These are phyloP conservation scores for Sporothrix dimorphospora DNA, from an alignment of 2,329 filamentous ascomycete species.

Conservation along the genomic window DNA sequence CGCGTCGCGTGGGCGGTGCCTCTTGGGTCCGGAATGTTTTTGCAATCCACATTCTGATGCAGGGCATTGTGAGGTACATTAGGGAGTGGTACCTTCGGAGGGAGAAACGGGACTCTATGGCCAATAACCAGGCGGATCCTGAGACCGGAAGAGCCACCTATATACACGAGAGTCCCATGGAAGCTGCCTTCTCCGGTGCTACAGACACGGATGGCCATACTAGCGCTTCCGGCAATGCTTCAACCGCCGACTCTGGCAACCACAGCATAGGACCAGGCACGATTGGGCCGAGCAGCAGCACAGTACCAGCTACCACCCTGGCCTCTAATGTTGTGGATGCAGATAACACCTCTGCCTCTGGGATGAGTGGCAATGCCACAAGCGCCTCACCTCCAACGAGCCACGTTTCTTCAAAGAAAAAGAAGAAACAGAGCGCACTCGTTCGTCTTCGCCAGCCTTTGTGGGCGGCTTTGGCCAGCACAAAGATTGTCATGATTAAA, in stretches of 20 bases:
- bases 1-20: constrained; percentile 61
- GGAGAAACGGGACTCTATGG: constrained; percentile 57
- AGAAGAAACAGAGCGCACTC: constrained; percentile 87
- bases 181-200: constrained; percentile 48
- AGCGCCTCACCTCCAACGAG: background rate
- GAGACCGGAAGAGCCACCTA: constrained; percentile 60
- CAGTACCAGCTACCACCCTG: background rate
- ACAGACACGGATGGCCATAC: constrained; percentile 54
- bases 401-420: constrained; percentile 72
- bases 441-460: constrained; percentile 88
- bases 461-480: constrained; percentile 92
- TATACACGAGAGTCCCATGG: constrained; percentile 45
- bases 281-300: background rate
- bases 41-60: constrained; percentile 74
- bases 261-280: background rate
- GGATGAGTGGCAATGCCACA: background rate
- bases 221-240: background rate
- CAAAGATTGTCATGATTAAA: constrained; percentile 94
- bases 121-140: constrained; percentile 59
- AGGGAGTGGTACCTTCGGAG: constrained; percentile 68
- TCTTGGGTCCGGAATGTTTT: constrained; percentile 70
- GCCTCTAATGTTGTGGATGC: background rate
- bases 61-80: constrained; percentile 71
- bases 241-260: background rate
- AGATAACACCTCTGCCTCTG: background rate